Percentiles rank a stretch among this genome's conserved stretches.
Evolutionary conservation across 177 flowering plant genomes (phyloP).

Genomic region (Vitis hybrid): DNA sequence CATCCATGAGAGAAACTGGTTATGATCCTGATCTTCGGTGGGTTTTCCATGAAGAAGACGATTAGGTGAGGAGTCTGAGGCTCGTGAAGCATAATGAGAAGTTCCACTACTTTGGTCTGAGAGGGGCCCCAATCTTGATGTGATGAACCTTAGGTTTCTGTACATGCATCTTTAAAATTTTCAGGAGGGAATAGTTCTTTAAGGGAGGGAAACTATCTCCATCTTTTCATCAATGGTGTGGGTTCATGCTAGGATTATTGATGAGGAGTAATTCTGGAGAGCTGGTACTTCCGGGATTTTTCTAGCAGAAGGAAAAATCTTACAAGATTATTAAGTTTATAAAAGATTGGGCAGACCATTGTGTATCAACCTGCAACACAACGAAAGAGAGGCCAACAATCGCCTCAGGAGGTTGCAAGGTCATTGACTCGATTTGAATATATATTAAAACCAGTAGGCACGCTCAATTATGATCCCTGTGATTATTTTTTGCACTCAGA

Average conservation of each 20-base stretch:
- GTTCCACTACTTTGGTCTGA: background rate
- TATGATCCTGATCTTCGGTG: conserved; percentile 30
- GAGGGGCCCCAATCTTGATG: too few species aligned
- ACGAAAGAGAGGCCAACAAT: background rate
- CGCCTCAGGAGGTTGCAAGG: background rate
- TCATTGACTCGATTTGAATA: background rate
- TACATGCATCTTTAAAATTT: conserved; percentile 8
- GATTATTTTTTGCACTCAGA: too few species aligned
- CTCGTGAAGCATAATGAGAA: conserved; percentile 14
- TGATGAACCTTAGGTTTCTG: background rate
- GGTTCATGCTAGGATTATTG: conserved; percentile 15
- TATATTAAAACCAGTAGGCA: too few species aligned
- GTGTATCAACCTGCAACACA: background rate
- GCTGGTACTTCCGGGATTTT: background rate
- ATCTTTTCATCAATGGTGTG: conserved; percentile 2
- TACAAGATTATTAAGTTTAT: too few species aligned
- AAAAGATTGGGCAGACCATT: background rate
- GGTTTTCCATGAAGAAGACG: conserved; percentile 27
- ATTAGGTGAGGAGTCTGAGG: conserved; percentile 12
- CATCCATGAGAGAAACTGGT: conserved; percentile 25
- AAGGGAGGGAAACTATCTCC: too few species aligned
- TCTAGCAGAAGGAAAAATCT: background rate
- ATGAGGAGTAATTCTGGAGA: too few species aligned
- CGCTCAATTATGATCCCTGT: too few species aligned
- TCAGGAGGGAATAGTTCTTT: too few species aligned